Evolutionary conservation across 768 basidiomycete genomes (phyloP).

Genomic region (Strobilomyces dryophilus): DNA sequence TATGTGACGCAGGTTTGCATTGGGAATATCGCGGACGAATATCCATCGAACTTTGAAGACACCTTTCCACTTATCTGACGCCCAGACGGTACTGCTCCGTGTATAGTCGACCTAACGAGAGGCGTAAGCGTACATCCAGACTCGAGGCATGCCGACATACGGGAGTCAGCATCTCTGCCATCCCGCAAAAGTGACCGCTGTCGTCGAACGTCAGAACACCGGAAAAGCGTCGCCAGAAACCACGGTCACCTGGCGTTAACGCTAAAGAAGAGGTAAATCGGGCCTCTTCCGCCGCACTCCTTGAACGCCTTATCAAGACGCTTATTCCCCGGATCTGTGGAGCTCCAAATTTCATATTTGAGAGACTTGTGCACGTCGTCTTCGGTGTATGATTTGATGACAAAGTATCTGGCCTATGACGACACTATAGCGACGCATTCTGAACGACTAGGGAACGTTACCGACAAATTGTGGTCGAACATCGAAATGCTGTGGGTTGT

Average conservation of each 20-base stretch:
- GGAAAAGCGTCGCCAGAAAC: neutral
- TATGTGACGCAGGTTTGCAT: slow-evolving; percentile 85
- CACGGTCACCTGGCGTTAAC: slow-evolving; percentile 76
- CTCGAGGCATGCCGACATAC: slow-evolving; percentile 38
- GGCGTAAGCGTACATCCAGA: neutral
- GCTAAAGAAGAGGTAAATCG: slow-evolving; percentile 97
- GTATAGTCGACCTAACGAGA: slow-evolving; percentile 77
- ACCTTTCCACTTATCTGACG: slow-evolving; percentile 99
- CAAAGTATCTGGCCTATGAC: slow-evolving; percentile 82
- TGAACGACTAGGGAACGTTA: slow-evolving; percentile 11
- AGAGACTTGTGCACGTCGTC: slow-evolving; percentile 98
- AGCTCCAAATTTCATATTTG: slow-evolving; percentile 98
- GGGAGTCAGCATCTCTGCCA: slow-evolving; percentile 97
- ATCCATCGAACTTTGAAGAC: slow-evolving; percentile 99
- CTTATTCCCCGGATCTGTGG: slow-evolving; percentile 96
- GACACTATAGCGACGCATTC: slow-evolving; percentile 1
- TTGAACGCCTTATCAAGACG: slow-evolving; percentile 96
- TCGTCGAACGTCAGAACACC: slow-evolving; percentile 8
- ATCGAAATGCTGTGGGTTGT: slow-evolving; percentile 86
- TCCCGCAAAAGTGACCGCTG: slow-evolving; percentile 96
- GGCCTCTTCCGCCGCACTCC: slow-evolving; percentile 86
- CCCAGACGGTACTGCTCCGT: slow-evolving; percentile 95
- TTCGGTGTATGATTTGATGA: slow-evolving; percentile 99
- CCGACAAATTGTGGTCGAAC: slow-evolving; percentile 72
- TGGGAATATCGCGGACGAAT: slow-evolving; percentile 94